phyloP scores from a whole-genome alignment of 1,284 basidiomycete genomes.

The Rhodotorula sp. region DNA sequence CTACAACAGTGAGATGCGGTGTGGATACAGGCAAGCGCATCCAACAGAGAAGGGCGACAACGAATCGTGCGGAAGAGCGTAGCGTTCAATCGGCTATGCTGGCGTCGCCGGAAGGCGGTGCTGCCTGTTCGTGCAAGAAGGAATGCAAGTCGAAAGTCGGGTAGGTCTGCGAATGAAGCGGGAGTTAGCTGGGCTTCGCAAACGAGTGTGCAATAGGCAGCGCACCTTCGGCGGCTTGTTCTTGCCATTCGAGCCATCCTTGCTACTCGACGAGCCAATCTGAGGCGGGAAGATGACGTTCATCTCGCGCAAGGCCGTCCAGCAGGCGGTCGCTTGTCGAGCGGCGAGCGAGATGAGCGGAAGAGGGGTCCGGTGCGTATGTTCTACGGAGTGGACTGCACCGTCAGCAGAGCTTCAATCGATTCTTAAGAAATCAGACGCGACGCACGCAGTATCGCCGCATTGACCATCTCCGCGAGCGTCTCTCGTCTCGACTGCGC shows the following conservation, averaged over 20 bases:
- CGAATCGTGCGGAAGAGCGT: too few relatives aligned
- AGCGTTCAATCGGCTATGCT: too few relatives aligned
- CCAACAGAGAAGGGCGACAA: too few relatives aligned
- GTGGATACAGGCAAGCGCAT: too few relatives aligned
- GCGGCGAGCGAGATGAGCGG: conserved; percentile 38
- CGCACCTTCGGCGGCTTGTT: conserved; percentile 13
- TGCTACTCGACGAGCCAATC: background rate
- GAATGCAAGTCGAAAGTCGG: conserved; percentile 29
- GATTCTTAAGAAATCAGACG: background rate
- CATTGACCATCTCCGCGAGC: conserved; percentile 79
- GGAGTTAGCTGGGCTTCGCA: background rate
- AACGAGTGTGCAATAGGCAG: rapidly evolving
- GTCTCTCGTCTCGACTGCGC: conserved; percentile 67
- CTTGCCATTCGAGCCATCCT: conserved; percentile 14
- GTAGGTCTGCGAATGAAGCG: conserved; percentile 7
- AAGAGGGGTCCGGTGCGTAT: conserved; percentile 33
- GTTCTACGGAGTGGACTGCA: conserved; percentile 12
- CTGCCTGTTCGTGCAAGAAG: conserved; percentile 17
- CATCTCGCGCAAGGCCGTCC: conserved; percentile 38
- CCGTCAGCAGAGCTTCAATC: background rate
- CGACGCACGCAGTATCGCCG: conserved; percentile 71
- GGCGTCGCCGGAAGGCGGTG: background rate
- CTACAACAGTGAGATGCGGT: too few relatives aligned
- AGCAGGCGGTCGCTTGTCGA: conserved; percentile 36
- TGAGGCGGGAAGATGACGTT: conserved; percentile 37